These are phyloP conservation scores for Pyrus hybrid DNA, from an alignment of 331 rosid genomes.

Conservation along the genomic window DNA sequence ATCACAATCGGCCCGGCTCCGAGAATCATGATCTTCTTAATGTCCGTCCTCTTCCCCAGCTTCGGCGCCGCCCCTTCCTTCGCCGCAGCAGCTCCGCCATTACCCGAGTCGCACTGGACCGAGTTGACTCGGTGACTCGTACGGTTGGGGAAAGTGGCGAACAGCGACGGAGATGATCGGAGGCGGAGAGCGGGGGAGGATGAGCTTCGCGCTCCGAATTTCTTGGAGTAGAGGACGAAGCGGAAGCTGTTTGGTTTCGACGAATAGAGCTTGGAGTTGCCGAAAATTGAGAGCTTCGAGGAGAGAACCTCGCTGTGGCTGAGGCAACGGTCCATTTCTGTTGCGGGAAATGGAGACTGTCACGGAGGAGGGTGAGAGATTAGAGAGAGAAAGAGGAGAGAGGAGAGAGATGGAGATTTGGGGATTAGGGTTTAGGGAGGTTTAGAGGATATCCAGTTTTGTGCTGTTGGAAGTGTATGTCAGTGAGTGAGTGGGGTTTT, in stretches of 20 bases:
- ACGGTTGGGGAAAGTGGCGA: background rate
- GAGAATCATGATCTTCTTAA: conserved; percentile 87
- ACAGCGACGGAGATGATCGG: conserved; percentile 22
- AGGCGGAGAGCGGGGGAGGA: conserved; percentile 3
- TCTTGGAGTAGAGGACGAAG: conserved; percentile 3
- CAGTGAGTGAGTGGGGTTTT: background rate
- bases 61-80: background rate
- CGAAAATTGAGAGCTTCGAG: background rate
- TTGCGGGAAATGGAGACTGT: background rate
- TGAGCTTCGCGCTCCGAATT: background rate
- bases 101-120: conserved; percentile 5
- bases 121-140: background rate
- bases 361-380: background rate
- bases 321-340: background rate
- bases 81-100: background rate
- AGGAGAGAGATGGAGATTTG: background rate
- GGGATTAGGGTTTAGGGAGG: background rate
- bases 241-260: conserved; percentile 13
- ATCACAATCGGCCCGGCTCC: conserved; percentile 97
- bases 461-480: too few species aligned
- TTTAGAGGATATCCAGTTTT: background rate
- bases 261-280: background rate
- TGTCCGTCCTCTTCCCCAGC: conserved; percentile 63
- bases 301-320: conserved; percentile 17
- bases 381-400: background rate